Base-by-base conservation (phyloP, 2,329 filamentous ascomycete genomes). In the Penicillium sp. region DNA sequence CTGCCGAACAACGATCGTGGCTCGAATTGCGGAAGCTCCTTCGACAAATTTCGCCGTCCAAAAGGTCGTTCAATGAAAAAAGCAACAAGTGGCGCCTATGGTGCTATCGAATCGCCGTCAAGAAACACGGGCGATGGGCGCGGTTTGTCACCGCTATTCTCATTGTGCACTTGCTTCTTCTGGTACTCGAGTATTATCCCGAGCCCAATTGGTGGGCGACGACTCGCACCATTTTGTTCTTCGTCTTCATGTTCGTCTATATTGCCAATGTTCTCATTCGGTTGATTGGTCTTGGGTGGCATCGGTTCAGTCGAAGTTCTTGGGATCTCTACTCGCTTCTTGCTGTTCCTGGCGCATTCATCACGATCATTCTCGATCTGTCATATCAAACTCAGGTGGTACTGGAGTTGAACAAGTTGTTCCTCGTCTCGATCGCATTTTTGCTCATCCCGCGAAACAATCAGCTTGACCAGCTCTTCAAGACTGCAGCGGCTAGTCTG, bases 381-480 rank as follows among this genome's bases (percentile, higher is more conserved):
- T 96, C 22, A 80, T 86, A 60, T 83, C 83, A 49, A 66, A 79
- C 28, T 45, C 80, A 81, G 54, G 79, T 84, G n/a, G 92, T 94
- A 68, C 83, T 89, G 37, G 91, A 93, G 77, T 79, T 97, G 35
- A 93, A 98, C 81, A 99, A 99, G 78, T 86, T 96, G 62, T 97
- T 96, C 75, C 84, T 99, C 35, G 95, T 98, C 22, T 89, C 92
- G 8, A 90, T 98, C 57, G 89, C 95, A 2, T 83, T 98, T 8
- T 82, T 99, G 55, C 85, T 99, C 37, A 99, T 99, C 63, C 95
- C 95, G 1, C 87, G 96, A 55, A 99, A 99, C 74, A 96, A 99
- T 70, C 93, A 96, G 53, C 85, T 99, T 25, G 96, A 99, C 74
- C 95, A 99, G 75, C 86, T 99, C 0, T 99, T 99, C 86, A 99